phyloP scores from a whole-genome alignment of 208 protist genomes.

The Leishmania tarentolae region DNA sequence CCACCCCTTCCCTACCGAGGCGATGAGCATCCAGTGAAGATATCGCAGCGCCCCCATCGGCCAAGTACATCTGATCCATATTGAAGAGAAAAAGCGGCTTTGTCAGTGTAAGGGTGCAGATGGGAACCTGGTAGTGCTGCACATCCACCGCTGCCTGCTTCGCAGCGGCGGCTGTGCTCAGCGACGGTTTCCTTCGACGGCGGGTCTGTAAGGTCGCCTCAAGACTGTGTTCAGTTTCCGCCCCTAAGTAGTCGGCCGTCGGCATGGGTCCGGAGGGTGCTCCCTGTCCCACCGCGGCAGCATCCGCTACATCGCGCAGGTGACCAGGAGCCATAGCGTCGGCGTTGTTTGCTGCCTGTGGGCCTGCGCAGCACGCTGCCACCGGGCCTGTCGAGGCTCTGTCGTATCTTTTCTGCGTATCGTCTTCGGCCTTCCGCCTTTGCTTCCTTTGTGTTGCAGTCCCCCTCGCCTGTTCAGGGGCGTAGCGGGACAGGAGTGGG shows the following conservation, averaged over 20 bases:
- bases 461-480: background rate
- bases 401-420: no score
- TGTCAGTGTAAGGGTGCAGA: slow-evolving; percentile 32
- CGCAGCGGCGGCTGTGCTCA: background rate
- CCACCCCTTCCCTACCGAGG: background rate
- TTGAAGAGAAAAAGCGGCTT: slow-evolving; percentile 50
- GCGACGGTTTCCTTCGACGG: background rate
- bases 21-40: background rate
- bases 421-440: background rate
- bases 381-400: background rate
- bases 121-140: slow-evolving; percentile 38
- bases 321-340: background rate
- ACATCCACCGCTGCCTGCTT: background rate
- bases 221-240: background rate
- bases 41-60: background rate
- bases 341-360: background rate
- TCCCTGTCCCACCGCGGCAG: background rate
- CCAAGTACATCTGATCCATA: slow-evolving; percentile 48
- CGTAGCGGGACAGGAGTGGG: slow-evolving; percentile 43
- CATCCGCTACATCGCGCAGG: background rate
- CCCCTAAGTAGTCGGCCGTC: background rate
- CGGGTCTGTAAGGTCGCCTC: background rate
- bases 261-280: background rate
- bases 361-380: background rate
- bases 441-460: background rate